A percentile compares a stretch with the other conserved stretches of the same genome.
These are phyloP conservation scores for Cornus suecica DNA, from an alignment of 148 eudicot species.

Conservation along the genomic window DNA sequence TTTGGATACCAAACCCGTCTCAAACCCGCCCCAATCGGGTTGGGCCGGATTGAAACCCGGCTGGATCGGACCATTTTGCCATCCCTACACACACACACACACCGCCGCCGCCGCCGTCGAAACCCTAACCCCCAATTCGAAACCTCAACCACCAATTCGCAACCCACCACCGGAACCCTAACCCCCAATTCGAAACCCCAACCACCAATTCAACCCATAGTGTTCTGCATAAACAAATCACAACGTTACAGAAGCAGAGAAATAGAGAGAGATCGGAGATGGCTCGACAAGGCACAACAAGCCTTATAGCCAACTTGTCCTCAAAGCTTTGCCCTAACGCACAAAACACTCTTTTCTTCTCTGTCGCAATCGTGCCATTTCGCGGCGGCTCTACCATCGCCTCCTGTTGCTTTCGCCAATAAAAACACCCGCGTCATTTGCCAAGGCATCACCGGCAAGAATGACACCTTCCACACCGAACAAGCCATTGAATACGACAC, in stretches of 20 bases:
- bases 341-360: not conserved
- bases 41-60: no score
- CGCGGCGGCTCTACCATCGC: slow-evolving; percentile 57
- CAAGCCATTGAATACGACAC: slow-evolving; percentile 97
- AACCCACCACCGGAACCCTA: no score
- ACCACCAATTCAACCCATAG: no score
- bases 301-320: slow-evolving; percentile 29
- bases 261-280: slow-evolving; percentile 6
- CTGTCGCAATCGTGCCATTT: slow-evolving; percentile 47
- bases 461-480: slow-evolving; percentile 93
- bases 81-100: no score
- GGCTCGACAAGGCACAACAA: slow-evolving; percentile 42
- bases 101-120: no score
- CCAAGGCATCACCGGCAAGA: slow-evolving; percentile 93
- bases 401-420: slow-evolving; percentile 88
- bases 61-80: no score
- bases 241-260: slow-evolving; percentile 3
- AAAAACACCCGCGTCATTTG: slow-evolving; percentile 91
- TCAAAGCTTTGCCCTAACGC: slow-evolving; percentile 12
- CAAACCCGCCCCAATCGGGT: no score
- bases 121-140: no score
- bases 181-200: no score
- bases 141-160: no score
- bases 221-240: no score
- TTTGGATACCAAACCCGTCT: no score